Evolutionary conservation across 768 basidiomycete species (phyloP), one percentile per base, ranked within the genome.

Genomic region (Lentinula sp.): DNA sequence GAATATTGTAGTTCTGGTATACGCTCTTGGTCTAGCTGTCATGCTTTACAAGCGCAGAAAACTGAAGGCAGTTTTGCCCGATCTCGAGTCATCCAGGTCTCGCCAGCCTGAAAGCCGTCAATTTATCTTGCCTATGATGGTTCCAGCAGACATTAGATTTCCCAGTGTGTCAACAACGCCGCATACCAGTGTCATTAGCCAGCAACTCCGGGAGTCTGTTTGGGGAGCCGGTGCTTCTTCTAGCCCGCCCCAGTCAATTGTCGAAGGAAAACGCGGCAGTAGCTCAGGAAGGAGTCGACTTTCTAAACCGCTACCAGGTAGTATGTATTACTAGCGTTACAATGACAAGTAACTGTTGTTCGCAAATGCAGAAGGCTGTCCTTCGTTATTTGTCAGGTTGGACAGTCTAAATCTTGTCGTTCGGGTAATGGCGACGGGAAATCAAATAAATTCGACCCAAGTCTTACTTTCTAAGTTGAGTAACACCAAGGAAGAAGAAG

Each of bases 1-100:
- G 13, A 8, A 8, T 8, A 39, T 39, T 84, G 32, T 77, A n/a
- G 23, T 72, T 45, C 32, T 78, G 15, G 18, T 71, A 18, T 84
- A 84, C 59, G 68, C 74, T 6, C 61, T 59, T n/a, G 76, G 77
- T 50, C 76, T 84, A 55, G 72, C 70, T 11, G 18, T 71, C 16
- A 68, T 76, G 61, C 68, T 76, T 46, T 74, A 71, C 65, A 23
- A 37, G 46, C 23, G 42, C 56, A 60, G 50, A 39, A 57, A 39
- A 59, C 32, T 40, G 4, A 48, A 13, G 32, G n/a, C 43, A 23
- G 53, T 31, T 28, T 1, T 31, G 13, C 16, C 53, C 15, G 54
- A 57, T 39, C 43, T 51, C 34, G 53, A 61, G 42, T 61, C 60
- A 31, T 35, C 42, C 37, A 59, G 39, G 43, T 49, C 37, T 49